phyloP scores from a whole-genome alignment of 805 yeast genomes.

The Teunomyces atbi region DNA sequence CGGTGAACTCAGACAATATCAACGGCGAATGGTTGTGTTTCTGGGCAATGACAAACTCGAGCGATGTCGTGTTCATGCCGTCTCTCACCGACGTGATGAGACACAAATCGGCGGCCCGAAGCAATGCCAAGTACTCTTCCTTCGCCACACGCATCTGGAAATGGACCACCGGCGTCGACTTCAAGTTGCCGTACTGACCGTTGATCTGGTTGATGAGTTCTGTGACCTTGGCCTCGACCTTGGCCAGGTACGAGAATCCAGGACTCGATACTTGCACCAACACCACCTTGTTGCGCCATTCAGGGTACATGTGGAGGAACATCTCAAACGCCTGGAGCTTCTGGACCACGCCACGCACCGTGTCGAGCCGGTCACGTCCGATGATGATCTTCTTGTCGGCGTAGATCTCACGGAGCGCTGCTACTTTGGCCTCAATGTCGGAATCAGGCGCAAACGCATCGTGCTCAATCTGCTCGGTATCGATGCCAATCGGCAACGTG shows the following conservation, averaged over 20 bases:
- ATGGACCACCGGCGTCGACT: constrained; percentile 86
- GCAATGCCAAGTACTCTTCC: constrained; percentile 84
- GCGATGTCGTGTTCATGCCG: constrained; percentile 93
- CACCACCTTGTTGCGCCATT: constrained; percentile 84
- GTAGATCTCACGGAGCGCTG: constrained; percentile 62
- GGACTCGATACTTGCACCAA: constrained; percentile 91
- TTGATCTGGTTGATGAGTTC: constrained; percentile 83
- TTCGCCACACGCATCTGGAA: constrained; percentile 86
- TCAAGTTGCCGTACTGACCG: constrained; percentile 76
- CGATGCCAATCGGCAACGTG: constrained; percentile 87
- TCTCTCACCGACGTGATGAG: constrained; percentile 89
- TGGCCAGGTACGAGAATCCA: constrained; percentile 56
- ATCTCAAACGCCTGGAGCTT: constrained; percentile 88
- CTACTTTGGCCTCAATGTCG: constrained; percentile 59
- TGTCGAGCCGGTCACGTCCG: constrained; percentile 91
- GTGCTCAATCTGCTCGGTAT: constrained; percentile 62
- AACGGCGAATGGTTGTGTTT: constrained; percentile 71
- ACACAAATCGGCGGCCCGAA: constrained; percentile 88
- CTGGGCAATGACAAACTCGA: constrained; percentile 89
- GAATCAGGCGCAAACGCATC: constrained; percentile 48
- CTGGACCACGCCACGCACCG: constrained; percentile 91
- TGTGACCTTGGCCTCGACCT: constrained; percentile 75
- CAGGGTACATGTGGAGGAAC: constrained; percentile 87
- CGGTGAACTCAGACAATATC: constrained; percentile 89
- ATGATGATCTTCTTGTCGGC: constrained; percentile 73